Percentiles rank a stretch among this genome's conserved stretches.
Conservation (phyloP, 2,329 filamentous ascomycete species). For the Xylaria sp. region DNA sequence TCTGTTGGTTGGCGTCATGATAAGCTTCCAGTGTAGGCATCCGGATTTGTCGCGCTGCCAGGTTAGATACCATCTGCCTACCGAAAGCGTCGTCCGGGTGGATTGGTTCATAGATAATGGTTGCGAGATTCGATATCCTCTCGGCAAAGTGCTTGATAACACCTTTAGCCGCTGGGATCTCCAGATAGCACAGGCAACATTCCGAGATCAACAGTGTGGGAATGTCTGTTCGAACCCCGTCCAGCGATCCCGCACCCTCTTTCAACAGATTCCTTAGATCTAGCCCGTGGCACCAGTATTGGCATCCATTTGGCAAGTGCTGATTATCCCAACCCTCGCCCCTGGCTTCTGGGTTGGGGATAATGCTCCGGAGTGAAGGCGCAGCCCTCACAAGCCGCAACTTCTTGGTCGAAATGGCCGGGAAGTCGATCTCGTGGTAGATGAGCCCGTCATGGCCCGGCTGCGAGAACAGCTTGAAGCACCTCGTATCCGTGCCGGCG, state of each 20-base stretch:
- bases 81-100: constrained; percentile 84
- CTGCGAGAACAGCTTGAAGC: constrained; percentile 70
- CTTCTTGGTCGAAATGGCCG: constrained; percentile 71
- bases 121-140: constrained; percentile 50
- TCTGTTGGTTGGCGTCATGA: constrained; percentile 68
- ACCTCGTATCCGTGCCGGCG: constrained; percentile 90
- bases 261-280: constrained; percentile 68
- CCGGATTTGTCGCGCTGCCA: constrained; percentile 77
- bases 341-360: constrained; percentile 39
- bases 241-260: constrained; percentile 35
- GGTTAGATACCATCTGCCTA: constrained; percentile 87
- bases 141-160: constrained; percentile 68
- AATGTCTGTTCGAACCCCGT: constrained; percentile 55
- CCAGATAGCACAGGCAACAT: constrained; percentile 91
- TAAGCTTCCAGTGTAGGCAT: constrained; percentile 83
- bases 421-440: constrained; percentile 95
- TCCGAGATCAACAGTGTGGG: constrained; percentile 91
- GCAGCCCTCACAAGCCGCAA: constrained; percentile 55
- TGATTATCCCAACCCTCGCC: constrained; percentile 46
- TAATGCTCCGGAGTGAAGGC: constrained; percentile 43
- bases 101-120: constrained; percentile 89
- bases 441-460: constrained; percentile 50
- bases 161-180: constrained; percentile 61
- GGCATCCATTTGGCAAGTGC: constrained; percentile 41
- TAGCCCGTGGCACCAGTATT: constrained; percentile 63